Percentiles rank a stretch among this genome's conserved stretches.
Evolutionary conservation across 352 stramenopile genomes (phyloP).

Genomic region (Phytopythium aichiense): DNA sequence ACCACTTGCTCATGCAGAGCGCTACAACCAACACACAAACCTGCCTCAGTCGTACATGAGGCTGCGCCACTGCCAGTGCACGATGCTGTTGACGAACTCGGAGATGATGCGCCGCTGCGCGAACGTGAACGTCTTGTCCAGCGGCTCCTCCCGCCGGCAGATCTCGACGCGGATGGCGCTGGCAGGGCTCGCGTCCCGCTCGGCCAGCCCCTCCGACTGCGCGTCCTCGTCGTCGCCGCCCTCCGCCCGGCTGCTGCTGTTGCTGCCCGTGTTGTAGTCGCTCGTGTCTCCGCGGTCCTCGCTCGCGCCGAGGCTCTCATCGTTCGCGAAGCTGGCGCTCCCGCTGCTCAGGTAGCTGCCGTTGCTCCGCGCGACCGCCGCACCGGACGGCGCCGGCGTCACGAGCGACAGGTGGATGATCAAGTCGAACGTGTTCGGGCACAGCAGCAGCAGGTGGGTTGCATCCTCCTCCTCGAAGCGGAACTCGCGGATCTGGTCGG

Average conservation of each 20-base stretch:
- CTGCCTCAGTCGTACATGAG: conserved; percentile 79
- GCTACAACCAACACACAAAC: background rate
- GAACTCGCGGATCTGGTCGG: conserved; percentile 79
- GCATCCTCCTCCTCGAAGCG: conserved; percentile 75
- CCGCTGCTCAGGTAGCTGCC: conserved; percentile 16
- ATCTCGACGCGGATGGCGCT: conserved; percentile 66
- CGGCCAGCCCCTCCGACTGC: background rate
- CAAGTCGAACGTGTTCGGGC: conserved; percentile 75
- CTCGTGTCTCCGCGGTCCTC: background rate
- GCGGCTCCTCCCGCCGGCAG: conserved; percentile 77
- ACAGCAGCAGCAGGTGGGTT: conserved; percentile 78
- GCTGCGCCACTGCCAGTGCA: conserved; percentile 86
- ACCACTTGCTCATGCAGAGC: background rate
- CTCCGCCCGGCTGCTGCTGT: conserved; percentile 12
- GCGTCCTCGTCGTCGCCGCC: conserved; percentile 25
- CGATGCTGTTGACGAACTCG: conserved; percentile 85
- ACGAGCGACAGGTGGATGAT: conserved; percentile 86
- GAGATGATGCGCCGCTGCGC: conserved; percentile 78
- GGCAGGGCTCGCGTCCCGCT: conserved; percentile 5
- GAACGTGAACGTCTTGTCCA: conserved; percentile 74
- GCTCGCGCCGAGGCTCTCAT: background rate
- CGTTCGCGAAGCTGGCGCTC: conserved; percentile 3
- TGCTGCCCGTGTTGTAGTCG: conserved; percentile 11
- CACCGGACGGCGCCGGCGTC: conserved; percentile 19
- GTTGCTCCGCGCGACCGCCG: conserved; percentile 7